These are phyloP conservation scores for Trametes villosa DNA, from an alignment of 768 basidiomycete genomes.

Conservation along the genomic window DNA sequence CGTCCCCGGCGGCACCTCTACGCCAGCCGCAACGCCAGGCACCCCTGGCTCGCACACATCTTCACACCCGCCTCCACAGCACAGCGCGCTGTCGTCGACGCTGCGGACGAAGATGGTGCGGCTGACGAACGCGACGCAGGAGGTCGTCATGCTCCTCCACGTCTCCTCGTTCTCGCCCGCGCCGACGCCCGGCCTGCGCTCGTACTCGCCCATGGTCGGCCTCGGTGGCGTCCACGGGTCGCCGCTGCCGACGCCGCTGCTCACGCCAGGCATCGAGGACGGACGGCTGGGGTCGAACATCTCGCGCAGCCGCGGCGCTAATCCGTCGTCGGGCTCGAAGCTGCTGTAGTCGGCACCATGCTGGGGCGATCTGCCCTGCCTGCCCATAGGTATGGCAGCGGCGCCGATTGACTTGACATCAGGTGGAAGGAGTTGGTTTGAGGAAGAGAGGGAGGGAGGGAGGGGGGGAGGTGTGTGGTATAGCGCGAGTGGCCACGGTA, in stretches of 20 bases:
- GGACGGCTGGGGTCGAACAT: slow-evolving; percentile 55
- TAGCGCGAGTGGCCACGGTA: slow-evolving; percentile 3
- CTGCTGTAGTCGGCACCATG: slow-evolving; percentile 8
- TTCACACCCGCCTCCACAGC: slow-evolving; percentile 30
- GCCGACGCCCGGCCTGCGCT: slow-evolving; percentile 46
- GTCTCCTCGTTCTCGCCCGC: slow-evolving; percentile 79
- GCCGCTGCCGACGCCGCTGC: slow-evolving; percentile 28
- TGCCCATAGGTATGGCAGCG: no score
- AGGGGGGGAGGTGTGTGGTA: background rate
- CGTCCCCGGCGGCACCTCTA: slow-evolving; percentile 19
- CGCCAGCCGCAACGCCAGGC: background rate
- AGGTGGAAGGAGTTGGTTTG: no score
- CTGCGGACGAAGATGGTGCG: slow-evolving; percentile 74
- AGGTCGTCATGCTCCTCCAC: slow-evolving; percentile 84
- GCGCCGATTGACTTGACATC: no score
- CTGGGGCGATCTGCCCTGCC: background rate
- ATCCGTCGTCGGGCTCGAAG: slow-evolving; percentile 16
- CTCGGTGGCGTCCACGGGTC: slow-evolving; percentile 35
- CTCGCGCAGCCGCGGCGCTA: slow-evolving; percentile 56
- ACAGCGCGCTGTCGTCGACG: slow-evolving; percentile 57
- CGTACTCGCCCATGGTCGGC: slow-evolving; percentile 62
- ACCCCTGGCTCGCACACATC: background rate
- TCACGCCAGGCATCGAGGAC: slow-evolving; percentile 42
- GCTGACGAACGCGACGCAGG: slow-evolving; percentile 83
- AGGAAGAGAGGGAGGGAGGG: background rate